Base-by-base conservation (phyloP, 345 rosid species). In the Populus nigra region DNA sequence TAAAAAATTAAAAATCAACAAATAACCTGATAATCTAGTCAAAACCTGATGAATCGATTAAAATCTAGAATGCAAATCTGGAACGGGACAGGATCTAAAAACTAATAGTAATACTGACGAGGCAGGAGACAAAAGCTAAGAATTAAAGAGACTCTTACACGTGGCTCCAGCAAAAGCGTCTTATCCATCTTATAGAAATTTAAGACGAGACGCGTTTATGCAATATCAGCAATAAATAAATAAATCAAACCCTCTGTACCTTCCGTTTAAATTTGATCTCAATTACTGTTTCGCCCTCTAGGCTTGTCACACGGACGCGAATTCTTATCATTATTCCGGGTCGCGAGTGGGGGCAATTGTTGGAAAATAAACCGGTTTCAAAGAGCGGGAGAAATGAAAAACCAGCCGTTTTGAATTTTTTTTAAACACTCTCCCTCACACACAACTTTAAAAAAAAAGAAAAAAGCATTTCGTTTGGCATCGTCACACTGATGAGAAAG, bases 301-400 rank as follows among this genome's bases (percentile, higher is more conserved):
- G 8, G 8, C 15, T 53, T 33, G 36, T 33, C 36, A 33, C 36
- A 33, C 36, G 36, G 36, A 33, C 5, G 36, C 36, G 36, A 33
- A 33, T 33, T 33, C 36, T 18, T 7, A 7, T 53, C 23, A 53
- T 53, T 5, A 22, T 18, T 20, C 23, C 6, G 23, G 7, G 20
- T 7, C 2, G 72, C 72, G 31, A 23, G 53, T n/a, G 33, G 29
- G 41, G n/a, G 22, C 5, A 0, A 25, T 1, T 4, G 22, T 35
- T 17, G n/a, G 36, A 38, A 68, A 13, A 38, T 23, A 23, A 25
- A 25, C 17, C 16, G 8, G 11, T 8, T 71, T 31, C 63, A 18
- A 49, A 47, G 57, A 71, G 74, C 74, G 74, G 74, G 74, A 71
- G 55, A 29, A 71, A 27, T 5, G 22, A 27, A 22, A 22, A 23